Base-by-base conservation (phyloP, 1,284 basidiomycete genomes). In the Ustilago loliicola region DNA sequence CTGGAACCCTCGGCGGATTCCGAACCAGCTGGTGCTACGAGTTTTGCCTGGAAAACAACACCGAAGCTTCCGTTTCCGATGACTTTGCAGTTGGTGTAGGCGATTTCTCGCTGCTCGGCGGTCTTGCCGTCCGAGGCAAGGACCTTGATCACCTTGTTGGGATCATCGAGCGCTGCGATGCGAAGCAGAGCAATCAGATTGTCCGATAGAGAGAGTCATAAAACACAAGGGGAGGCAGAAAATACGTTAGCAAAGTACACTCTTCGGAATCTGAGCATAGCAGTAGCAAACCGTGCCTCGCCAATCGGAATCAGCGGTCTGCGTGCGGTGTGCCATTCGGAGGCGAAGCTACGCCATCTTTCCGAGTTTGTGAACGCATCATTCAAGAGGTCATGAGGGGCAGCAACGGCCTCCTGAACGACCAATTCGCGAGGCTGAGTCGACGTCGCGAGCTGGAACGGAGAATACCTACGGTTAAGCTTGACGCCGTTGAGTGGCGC, bases 61-160 rank as follows among this genome's bases (percentile, higher is more conserved):
- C 97, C 97, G 85, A 99, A 99, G 71, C 94, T 96, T 87, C 96
- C 97, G 87, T 99, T 99, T 70, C 97, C 96, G 86, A 96, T 94
- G 85, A 99, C 94, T 88, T 98, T 98, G 91, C 94, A 97, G 88
- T 94, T 95, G 83, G 94, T 97, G 89, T 99, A 99, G 56, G 92
- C 91, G 84, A 99, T 92, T 83, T 96, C 93, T 85, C 91, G 90
- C 79, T 93, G 92, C 66, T 94, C 93, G 82, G 94, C 95, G 4
- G 93, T 90, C 90, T 95, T 97, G 88, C 97, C 96, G 85, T 97
- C 94, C 76, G 93, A 94, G 75, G 96, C 96, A 83, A 93, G 90
- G 82, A 99, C 96, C 87, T 94, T 95, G 88, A 97, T 92, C 83
- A 98, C 90, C 88, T 95, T 94, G 88, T 93, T 91, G 29, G 96